Evolutionary conservation across 192 early-diverging fungal genomes (phyloP).

Genomic region (Pilaira anomala): DNA sequence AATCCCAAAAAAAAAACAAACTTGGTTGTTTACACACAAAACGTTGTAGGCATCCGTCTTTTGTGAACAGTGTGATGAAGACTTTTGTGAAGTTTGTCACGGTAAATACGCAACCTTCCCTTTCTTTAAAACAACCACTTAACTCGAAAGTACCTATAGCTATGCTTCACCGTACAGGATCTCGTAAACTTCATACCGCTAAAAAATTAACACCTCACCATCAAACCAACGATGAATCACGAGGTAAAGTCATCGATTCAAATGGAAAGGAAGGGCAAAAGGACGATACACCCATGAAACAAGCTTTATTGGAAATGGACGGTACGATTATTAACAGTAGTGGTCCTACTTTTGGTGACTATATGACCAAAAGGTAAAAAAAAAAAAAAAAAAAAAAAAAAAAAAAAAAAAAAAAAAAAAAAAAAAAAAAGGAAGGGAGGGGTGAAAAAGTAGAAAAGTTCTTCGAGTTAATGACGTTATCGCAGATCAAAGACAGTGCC

Average conservation of each 20-base stretch:
- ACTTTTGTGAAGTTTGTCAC: conserved; percentile 93
- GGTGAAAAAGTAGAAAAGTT: background rate
- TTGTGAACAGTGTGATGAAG: conserved; percentile 86
- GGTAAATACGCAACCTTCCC: conserved; percentile 21
- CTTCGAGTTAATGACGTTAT: too few species aligned
- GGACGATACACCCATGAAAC: conserved; percentile 3
- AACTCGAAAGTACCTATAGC: conserved; percentile 9
- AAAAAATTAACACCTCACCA: conserved; percentile 26
- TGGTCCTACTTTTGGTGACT: conserved; percentile 66
- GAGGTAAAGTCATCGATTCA: background rate
- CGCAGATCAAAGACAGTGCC: conserved; percentile 87
- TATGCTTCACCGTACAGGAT: conserved; percentile 81
- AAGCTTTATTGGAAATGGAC: conserved; percentile 25
- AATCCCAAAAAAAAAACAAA: background rate
- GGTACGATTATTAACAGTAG: conserved; percentile 37
- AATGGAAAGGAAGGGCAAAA: conserved; percentile 7
- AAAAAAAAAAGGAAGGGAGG: background rate
- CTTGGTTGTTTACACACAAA: too few species aligned
- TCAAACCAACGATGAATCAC: too few species aligned
- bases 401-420: conserved; percentile 29
- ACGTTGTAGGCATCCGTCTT: conserved; percentile 55
- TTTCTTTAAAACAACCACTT: too few species aligned
- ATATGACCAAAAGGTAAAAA: conserved; percentile 58
- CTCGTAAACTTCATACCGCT: conserved; percentile 57
- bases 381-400: background rate